These are phyloP conservation scores for Skeletonema menzelii DNA, from an alignment of 108 stramenopile genomes.

Conservation along the genomic window DNA sequence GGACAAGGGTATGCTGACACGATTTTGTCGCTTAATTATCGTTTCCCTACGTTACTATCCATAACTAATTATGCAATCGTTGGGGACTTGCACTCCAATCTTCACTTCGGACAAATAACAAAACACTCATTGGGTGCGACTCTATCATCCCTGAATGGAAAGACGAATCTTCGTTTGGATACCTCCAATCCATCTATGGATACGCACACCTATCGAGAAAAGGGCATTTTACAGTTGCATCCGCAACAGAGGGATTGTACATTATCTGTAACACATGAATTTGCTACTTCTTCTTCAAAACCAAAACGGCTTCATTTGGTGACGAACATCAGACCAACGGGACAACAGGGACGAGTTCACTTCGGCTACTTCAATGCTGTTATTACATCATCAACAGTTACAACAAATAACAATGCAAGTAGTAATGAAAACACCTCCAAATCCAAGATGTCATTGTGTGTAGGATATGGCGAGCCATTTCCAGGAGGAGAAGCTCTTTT, in stretches of 20 bases:
- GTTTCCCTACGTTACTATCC: conserved; percentile 20
- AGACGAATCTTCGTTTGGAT: conserved; percentile 14
- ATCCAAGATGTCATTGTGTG: conserved; percentile 31
- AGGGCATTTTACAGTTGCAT: background rate
- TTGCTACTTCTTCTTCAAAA: background rate
- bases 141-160: conserved; percentile 25
- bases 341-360: background rate
- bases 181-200: background rate
- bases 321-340: background rate
- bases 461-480: conserved; percentile 18
- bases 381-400: conserved; percentile 7
- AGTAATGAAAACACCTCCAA: background rate
- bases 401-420: conserved; percentile 4
- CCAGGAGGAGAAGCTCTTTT: conserved; percentile 6
- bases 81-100: conserved; percentile 22
- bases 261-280: conserved; percentile 12
- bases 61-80: background rate
- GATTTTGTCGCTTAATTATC: conserved; percentile 34
- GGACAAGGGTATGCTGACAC: conserved; percentile 23
- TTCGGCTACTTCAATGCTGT: background rate
- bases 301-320: conserved; percentile 8
- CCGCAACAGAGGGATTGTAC: conserved; percentile 6
- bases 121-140: conserved; percentile 15
- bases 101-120: conserved; percentile 21
- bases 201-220: background rate